Evolutionary conservation across 805 yeast genomes (phyloP).

Genomic region (Groenewaldozyma tartarivorans): DNA sequence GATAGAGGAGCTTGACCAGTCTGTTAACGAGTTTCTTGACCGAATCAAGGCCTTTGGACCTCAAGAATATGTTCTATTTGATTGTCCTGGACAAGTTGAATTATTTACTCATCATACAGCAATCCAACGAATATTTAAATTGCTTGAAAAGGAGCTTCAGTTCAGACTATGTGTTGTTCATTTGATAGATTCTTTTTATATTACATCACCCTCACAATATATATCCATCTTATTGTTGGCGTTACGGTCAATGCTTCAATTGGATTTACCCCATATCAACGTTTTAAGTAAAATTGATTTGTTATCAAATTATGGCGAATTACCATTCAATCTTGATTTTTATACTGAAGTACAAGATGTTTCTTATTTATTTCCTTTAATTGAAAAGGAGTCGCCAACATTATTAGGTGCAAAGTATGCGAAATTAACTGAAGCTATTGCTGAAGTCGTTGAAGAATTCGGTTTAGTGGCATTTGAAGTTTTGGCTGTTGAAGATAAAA

Average conservation of each 20-base stretch:
- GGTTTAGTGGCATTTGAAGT: constrained; percentile 85
- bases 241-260: constrained; percentile 82
- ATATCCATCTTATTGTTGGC: constrained; percentile 72
- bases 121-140: constrained; percentile 55
- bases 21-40: constrained; percentile 44
- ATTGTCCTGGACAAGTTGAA: constrained; percentile 96
- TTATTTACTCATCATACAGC: constrained; percentile 84
- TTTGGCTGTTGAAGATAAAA: constrained; percentile 81
- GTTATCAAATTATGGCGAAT: constrained; percentile 61
- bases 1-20: constrained; percentile 52
- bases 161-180: constrained; percentile 68
- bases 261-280: constrained; percentile 87
- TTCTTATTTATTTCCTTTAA: constrained; percentile 50
- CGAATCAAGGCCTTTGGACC: constrained; percentile 48
- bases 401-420: constrained; percentile 52
- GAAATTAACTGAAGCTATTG: constrained; percentile 63
- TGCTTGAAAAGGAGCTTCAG: constrained; percentile 52
- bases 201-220: constrained; percentile 84
- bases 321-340: constrained; percentile 71
- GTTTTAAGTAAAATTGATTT: constrained; percentile 88
- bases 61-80: constrained; percentile 64
- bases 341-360: constrained; percentile 91
- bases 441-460: constrained; percentile 78
- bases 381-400: constrained; percentile 65
- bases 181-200: constrained; percentile 69